These are phyloP conservation scores for Ceratocystis huliohia DNA, from an alignment of 2,329 filamentous ascomycete genomes.

Conservation along the genomic window DNA sequence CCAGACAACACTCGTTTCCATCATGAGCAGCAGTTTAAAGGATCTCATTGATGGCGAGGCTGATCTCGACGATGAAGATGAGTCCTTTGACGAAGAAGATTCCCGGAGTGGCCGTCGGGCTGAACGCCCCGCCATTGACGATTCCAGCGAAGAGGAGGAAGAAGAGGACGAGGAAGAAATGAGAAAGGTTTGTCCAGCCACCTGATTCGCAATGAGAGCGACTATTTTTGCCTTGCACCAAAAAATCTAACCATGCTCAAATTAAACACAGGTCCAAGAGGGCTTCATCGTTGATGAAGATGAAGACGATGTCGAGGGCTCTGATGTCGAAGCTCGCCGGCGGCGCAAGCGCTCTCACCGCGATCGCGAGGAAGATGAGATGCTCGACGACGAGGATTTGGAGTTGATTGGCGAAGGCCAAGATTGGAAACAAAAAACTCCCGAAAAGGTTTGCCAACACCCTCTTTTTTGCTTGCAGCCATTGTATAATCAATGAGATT, in stretches of 20 bases:
- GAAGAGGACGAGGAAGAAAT: slow-evolving; percentile 87
- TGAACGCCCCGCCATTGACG: slow-evolving; percentile 32
- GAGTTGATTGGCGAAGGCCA: slow-evolving; percentile 76
- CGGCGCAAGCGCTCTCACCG: slow-evolving; percentile 64
- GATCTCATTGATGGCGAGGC: slow-evolving; percentile 77
- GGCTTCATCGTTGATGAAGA: slow-evolving; percentile 95
- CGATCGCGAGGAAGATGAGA: slow-evolving; percentile 73
- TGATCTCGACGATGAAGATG: slow-evolving; percentile 76
- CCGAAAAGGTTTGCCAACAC: slow-evolving; percentile 51
- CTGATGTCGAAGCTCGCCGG: slow-evolving; percentile 43
- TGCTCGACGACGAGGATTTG: slow-evolving; percentile 88
- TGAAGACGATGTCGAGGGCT: slow-evolving; percentile 57
- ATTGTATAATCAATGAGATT: not conserved
- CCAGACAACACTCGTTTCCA: not conserved
- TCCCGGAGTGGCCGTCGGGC: slow-evolving; percentile 10
- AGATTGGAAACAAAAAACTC: slow-evolving; percentile 50
- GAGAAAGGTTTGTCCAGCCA: slow-evolving; percentile 43
- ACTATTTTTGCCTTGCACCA: not conserved
- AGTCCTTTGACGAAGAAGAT: slow-evolving; percentile 67
- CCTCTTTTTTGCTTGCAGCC: not conserved
- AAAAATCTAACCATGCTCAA: slow-evolving; percentile 8
- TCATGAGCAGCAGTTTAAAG: slow-evolving; percentile 52
- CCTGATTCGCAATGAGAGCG: not conserved
- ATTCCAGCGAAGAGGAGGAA: slow-evolving; percentile 85
- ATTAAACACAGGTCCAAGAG: slow-evolving; percentile 56